Evolutionary conservation across 257 asterid species (phyloP), one percentile per base, ranked within the genome.

Genomic region (Striga asiatica): DNA sequence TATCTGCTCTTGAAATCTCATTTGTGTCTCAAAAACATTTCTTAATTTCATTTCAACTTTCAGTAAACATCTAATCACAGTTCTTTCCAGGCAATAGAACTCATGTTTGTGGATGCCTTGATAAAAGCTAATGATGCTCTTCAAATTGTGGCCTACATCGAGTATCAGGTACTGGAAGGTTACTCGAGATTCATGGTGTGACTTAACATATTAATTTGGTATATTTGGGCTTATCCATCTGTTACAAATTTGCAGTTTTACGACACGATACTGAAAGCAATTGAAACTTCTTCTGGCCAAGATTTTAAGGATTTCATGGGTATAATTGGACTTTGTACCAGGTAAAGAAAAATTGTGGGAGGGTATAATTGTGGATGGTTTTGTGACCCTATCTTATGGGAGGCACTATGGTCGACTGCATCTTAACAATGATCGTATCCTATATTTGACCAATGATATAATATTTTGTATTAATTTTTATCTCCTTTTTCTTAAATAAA

Each of bases 101-200:
- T 82, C 60, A 89, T 89, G 97, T 49, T 79, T 48, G 76, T 85
- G 58, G 97, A 89, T 72, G 97, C 95, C 61, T 50, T 89, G 89
- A 59, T 74, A 17, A 76, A 70, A 66, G 97, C 97, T 61, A 79
- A 89, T 65, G 74, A 75, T 47, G 57, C 14, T 72, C 95, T 89
- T 61, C 66, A 52, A 11, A 70, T 89, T 52, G 61, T 89, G n/a
- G 77, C 97, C 18, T 76, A 59, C 72, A 74, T 89, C 20, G 71
- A 89, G 59, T 77, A 81, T 12, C 95, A 95, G 43, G 83, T 89
- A 74, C 74, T 85, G 94, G 97, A 83, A 81, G 95, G 97, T 89
- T 54, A 35, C 65, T 39, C 31, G 59, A 52, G 38, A 47, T 55
- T 71, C 52, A 25, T 56, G 50, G 41, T 25, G 52, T 66, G 25